A percentile compares a stretch with the other conserved stretches of the same genome.
Conservation (phyloP, 208 protist genomes). For the Leishmania mexicana region DNA sequence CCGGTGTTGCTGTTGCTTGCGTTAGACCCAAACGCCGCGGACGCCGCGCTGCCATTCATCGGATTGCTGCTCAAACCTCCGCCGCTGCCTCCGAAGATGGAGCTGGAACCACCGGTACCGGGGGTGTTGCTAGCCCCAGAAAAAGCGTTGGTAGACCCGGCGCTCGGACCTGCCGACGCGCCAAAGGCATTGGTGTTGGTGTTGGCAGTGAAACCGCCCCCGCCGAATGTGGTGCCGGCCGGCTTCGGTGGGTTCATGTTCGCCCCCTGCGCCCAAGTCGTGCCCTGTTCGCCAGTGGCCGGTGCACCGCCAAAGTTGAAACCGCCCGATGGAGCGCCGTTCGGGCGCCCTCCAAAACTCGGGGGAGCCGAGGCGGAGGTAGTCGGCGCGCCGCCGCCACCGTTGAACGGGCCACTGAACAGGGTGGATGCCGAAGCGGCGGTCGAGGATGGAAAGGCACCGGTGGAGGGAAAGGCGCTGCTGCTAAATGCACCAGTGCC, state of each 20-base stretch:
- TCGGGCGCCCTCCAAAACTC: neutral
- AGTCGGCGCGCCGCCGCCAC: neutral
- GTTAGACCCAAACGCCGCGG: neutral
- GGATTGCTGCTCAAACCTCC: neutral
- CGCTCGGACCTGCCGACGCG: neutral
- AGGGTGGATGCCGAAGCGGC: neutral
- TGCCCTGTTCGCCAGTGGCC: neutral
- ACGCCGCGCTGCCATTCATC: neutral
- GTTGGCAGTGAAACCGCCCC: neutral
- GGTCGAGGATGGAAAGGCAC: neutral
- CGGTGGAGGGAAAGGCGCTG: neutral
- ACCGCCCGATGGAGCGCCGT: neutral
- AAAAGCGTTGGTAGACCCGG: constrained; percentile 1
- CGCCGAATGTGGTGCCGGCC: neutral
- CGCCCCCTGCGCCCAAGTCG: neutral
- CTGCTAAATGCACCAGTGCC: neutral
- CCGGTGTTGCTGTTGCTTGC: neutral
- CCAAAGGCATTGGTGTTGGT: neutral
- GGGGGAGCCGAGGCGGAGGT: neutral
- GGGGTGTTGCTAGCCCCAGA: neutral
- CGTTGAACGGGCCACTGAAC: neutral
- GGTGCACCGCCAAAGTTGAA: constrained; percentile 4
- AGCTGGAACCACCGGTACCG: neutral
- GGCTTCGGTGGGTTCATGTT: neutral
- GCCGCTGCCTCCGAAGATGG: neutral